Conservation (phyloP, 2,329 filamentous ascomycete species). For the Scopulariopsis brevicaulis region DNA sequence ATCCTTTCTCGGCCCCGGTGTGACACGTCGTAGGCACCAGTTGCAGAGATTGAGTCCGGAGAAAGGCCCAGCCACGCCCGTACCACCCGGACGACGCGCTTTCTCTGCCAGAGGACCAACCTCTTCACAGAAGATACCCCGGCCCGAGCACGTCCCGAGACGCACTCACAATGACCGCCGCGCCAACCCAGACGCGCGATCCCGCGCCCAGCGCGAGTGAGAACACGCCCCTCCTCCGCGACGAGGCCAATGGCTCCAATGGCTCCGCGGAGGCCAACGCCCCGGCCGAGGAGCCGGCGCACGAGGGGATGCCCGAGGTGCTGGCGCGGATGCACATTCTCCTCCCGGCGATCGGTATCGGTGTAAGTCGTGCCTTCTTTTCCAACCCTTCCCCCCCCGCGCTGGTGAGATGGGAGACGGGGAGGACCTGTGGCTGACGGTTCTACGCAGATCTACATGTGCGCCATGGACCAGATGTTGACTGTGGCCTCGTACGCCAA, state of each 20-base stretch:
- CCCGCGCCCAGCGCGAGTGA: not conserved
- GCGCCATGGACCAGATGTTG: constrained; percentile 66
- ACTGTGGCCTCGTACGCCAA: constrained; percentile 67
- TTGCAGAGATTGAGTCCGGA: too few relatives aligned
- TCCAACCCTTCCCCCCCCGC: not conserved
- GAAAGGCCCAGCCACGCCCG: too few relatives aligned
- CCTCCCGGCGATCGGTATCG: constrained; percentile 24
- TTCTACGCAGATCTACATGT: constrained; percentile 49
- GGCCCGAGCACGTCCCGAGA: not conserved
- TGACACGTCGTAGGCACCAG: too few relatives aligned
- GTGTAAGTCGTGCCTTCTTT: constrained; percentile 12
- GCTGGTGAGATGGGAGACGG: not conserved
- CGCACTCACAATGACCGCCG: not conserved
- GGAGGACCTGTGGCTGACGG: not conserved
- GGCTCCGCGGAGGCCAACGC: not conserved
- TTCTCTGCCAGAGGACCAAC: not conserved
- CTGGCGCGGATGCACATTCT: constrained; percentile 24
- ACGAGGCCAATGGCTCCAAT: not conserved
- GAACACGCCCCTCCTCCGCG: constrained; percentile 15
- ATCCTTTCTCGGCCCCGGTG: too few relatives aligned
- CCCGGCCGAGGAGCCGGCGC: constrained; percentile 4
- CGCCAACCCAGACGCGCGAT: not conserved
- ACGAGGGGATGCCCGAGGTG: constrained; percentile 15
- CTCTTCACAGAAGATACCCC: not conserved
- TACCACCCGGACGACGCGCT: too few relatives aligned